Evolutionary conservation across 2,329 filamentous ascomycete species (phyloP).

Genomic region (Ophiostoma triangulosporum): DNA sequence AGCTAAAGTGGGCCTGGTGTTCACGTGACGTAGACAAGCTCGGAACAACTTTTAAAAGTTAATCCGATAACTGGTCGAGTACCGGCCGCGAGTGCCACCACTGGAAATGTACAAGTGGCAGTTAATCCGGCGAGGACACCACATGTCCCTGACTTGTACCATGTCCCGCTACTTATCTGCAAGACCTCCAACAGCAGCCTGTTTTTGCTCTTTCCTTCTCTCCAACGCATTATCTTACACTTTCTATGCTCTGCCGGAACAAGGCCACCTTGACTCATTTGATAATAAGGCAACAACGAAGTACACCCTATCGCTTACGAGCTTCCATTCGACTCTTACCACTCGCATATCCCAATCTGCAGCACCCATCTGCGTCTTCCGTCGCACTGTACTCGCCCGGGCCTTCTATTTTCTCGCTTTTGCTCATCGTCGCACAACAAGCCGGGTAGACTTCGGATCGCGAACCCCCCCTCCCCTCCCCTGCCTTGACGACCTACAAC

Average conservation of each 20-base stretch:
- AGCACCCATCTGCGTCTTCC: neutral
- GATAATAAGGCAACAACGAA: neutral
- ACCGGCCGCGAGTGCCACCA: neutral
- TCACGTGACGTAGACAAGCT: neutral
- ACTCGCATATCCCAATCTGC: neutral
- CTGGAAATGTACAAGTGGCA: neutral
- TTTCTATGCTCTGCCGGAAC: constrained; percentile 1
- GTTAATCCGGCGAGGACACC: constrained; percentile 7
- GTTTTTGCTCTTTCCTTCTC: neutral
- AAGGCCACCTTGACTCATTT: neutral
- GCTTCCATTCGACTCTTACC: neutral
- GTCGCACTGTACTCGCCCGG: neutral
- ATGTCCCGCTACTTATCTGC: constrained; percentile 1
- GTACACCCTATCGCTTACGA: neutral
- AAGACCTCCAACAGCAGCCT: neutral
- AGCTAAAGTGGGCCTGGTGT: neutral
- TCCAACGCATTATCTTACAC: too few species aligned
- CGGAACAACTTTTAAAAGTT: neutral
- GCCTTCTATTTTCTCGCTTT: neutral
- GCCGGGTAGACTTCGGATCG: neutral
- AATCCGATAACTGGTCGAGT: neutral
- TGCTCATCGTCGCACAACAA: neutral
- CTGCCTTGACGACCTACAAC: neutral
- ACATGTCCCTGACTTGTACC: constrained; percentile 3
- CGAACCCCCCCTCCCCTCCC: neutral